phyloP scores from a whole-genome alignment of 371 early-diverging fungal species.

The Apophysomyces sp. region DNA sequence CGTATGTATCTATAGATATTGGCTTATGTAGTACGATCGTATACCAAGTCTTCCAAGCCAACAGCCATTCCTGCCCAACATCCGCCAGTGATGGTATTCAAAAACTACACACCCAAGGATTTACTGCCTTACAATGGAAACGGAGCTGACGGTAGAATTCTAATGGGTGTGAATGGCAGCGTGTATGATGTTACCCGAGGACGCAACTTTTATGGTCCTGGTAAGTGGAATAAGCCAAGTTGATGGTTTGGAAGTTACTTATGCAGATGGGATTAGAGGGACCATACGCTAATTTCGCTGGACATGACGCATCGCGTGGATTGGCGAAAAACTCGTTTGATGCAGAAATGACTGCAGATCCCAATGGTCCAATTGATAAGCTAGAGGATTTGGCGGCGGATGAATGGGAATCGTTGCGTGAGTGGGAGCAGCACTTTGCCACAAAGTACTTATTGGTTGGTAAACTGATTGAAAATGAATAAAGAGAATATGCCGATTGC shows the following conservation, averaged over 20 bases:
- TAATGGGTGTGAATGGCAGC: conserved; percentile 80
- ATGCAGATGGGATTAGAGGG: conserved; percentile 52
- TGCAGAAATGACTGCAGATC: conserved; percentile 66
- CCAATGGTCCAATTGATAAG: conserved; percentile 77
- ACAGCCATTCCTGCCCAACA: conserved; percentile 31
- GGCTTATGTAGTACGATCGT: conserved; percentile 31
- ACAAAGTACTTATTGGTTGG: conserved; percentile 79
- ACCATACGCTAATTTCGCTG: conserved; percentile 91
- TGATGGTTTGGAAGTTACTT: too few relatives aligned
- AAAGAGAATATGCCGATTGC: neutral
- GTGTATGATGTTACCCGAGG: conserved; percentile 91
- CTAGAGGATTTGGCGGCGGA: conserved; percentile 75
- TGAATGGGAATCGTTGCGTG: conserved; percentile 72
- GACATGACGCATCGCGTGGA: conserved; percentile 82
- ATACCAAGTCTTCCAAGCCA: conserved; percentile 28
- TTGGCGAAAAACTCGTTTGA: conserved; percentile 92
- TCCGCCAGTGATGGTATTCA: conserved; percentile 58
- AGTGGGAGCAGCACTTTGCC: conserved; percentile 76
- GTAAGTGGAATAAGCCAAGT: conserved; percentile 36
- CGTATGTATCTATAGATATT: conserved; percentile 30
- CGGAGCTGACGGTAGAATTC: conserved; percentile 53
- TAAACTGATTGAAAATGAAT: conserved; percentile 62
- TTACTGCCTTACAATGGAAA: conserved; percentile 63
- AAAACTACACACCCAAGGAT: conserved; percentile 71
- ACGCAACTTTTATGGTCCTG: conserved; percentile 89